Base-by-base conservation (phyloP, 2,329 filamentous ascomycete genomes). In the Penicillium italicum region DNA sequence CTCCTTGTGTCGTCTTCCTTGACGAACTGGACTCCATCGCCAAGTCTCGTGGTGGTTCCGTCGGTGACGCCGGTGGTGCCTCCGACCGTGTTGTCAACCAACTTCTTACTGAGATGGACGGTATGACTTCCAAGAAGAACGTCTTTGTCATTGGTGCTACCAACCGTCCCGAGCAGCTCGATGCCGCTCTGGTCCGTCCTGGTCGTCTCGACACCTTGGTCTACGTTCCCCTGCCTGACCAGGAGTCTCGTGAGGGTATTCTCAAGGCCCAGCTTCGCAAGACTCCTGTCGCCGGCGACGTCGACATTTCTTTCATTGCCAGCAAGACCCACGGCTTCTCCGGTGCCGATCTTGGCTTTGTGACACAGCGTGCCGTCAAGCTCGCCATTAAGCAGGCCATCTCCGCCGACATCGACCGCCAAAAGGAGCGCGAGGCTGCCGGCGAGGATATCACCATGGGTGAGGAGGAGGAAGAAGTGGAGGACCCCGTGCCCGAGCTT, bases 51-150 rank as follows among this genome's bases (percentile, higher is more conserved):
- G 95, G 94, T 77, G 94, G 94, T 67, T 97, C 92, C 57, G 84
- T 91, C 58, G 94, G 94, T 63, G 94, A 99, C 80, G 94, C 94
- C 69, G 94, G 94, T 63, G 94, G 94, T 84, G 94, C 94, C 63
- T 97, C 93, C 44, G 95, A 99, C 79, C 94, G 95, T 87, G 94
- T 99, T 67, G 94, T 99, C 77, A 99, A 99, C 82, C 95, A 99
- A 83, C 91, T 99, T 74, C 81, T 99, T 72, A 99, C 94, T 65
- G 91, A 97, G 85, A 97, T 97, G 93, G 93, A 97, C 67, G 93
- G 93, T 69, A 97, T 97, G 93, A 97, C 93, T 43, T 97, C 93
- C 37, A 99, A 99, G 90, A 99, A 99, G 89, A 99, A 99, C 75
- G 94, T 99, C 63, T 99, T 99, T 79, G 94, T 99, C 64, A 99